Evolutionary conservation across 768 basidiomycete genomes (phyloP), one percentile per base, ranked within the genome.

Genomic region (Auricularia cornea): DNA sequence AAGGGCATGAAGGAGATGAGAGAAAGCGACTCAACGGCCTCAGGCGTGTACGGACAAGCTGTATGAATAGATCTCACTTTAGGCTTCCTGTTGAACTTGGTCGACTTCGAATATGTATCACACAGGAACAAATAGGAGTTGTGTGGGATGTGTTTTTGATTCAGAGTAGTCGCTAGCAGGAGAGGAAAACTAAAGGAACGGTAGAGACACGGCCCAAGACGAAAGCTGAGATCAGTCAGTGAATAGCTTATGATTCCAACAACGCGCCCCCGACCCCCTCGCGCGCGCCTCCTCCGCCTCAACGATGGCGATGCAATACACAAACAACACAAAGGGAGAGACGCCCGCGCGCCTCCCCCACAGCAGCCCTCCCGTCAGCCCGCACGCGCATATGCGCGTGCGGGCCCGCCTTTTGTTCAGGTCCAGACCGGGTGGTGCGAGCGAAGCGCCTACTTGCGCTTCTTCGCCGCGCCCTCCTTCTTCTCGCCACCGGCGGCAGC

Each of bases 401-500:
- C 28, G 16, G n/a, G 28, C 20, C 30, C 28, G 29, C 54, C 26
- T 28, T 29, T 28, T 29, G 20, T 57, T 16, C 28, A 57, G 16
- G 28, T 16, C n/a, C 30, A 31, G 18, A 57, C 28, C 8, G 14
- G 8, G 60, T 11, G n/a, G 4, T 26, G 8, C 33, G 44, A 61
- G 44, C 40, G 28, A 59, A 38, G 63, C 41, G 66, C 71, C 74
- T 83, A 83, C 77, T 84, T 83, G 71, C 91, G 88, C 81, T 90
- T 93, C 83, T 90, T 93, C 65, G 74, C 66, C 62, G 78, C 79
- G 65, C 90, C 88, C 12, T 85, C 83, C 78, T 87, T 85, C 81
- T 90, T 87, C 66, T 85, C 84, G 40, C 82, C 87, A 68, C 87
- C 86, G 31, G 89, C 87, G 63, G 88, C 78, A 4, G 89, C 86